These are phyloP conservation scores for Pittosporum tobira DNA, from an alignment of 129 eudicot species.

Conservation along the genomic window DNA sequence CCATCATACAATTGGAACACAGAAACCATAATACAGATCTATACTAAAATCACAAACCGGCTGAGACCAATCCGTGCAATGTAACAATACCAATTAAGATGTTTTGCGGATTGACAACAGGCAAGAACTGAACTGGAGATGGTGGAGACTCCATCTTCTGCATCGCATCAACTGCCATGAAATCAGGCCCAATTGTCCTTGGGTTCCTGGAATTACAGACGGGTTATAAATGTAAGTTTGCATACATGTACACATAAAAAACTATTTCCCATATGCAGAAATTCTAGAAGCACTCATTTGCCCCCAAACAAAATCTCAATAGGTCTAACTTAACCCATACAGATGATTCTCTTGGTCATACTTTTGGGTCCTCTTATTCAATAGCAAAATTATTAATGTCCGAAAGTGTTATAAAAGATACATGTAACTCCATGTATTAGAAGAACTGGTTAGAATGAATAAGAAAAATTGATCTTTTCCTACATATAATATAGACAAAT, in stretches of 20 bases:
- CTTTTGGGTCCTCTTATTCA: too few relatives aligned
- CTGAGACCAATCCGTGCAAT: slow-evolving; percentile 83
- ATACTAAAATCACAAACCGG: slow-evolving; percentile 54
- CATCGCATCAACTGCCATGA: slow-evolving; percentile 98
- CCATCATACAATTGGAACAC: background rate
- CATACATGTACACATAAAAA: background rate
- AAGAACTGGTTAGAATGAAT: too few relatives aligned
- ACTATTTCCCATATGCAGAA: background rate
- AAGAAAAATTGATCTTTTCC: background rate
- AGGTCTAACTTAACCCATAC: too few relatives aligned
- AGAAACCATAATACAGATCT: background rate
- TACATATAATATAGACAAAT: background rate
- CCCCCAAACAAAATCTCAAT: background rate
- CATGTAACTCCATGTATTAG: too few relatives aligned
- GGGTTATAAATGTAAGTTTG: background rate
- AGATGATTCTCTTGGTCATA: too few relatives aligned
- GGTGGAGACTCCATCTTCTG: slow-evolving; percentile 97
- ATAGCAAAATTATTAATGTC: too few relatives aligned
- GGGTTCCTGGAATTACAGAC: slow-evolving; percentile 48
- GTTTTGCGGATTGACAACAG: slow-evolving; percentile 54
- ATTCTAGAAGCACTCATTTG: background rate
- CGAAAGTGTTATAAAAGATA: too few relatives aligned
- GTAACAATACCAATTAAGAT: slow-evolving; percentile 76
- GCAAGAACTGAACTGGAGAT: slow-evolving; percentile 92
- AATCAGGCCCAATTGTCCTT: slow-evolving; percentile 76